Percentiles rank a stretch among this genome's conserved stretches.
Conservation (phyloP, 163 green algal species). For the Dunaliella salina region DNA sequence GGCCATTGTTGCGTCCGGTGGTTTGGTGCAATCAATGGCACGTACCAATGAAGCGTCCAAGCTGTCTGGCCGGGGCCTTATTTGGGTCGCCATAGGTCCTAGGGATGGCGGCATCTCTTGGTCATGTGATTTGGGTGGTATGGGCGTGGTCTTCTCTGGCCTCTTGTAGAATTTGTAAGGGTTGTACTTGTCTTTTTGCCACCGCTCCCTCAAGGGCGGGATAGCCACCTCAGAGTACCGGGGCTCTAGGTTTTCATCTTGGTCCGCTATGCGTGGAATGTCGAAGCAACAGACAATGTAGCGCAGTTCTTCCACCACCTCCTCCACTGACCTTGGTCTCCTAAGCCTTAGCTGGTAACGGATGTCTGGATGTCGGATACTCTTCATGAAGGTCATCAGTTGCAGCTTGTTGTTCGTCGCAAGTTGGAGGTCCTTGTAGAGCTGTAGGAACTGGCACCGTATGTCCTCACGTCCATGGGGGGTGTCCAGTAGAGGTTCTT, state of each 20-base stretch:
- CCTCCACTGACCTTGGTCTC: neutral
- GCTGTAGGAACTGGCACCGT: neutral
- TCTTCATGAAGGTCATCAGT: neutral
- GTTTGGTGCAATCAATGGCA: neutral
- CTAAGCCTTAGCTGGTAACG: neutral
- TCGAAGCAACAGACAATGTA: neutral
- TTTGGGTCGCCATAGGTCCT: neutral
- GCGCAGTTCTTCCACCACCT: too few species aligned
- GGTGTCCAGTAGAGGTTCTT: neutral
- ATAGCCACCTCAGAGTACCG: neutral
- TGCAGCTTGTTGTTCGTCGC: neutral
- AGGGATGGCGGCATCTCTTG: neutral
- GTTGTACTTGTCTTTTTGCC: neutral
- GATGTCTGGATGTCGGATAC: neutral
- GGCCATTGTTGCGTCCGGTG: neutral
- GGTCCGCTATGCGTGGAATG: neutral
- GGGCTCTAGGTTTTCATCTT: neutral
- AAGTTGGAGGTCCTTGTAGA: neutral
- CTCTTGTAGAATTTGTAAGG: neutral
- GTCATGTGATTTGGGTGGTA: too few species aligned
- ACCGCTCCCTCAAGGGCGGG: neutral
- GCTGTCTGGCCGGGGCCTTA: neutral
- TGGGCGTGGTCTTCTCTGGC: neutral
- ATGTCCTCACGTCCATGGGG: too few species aligned
- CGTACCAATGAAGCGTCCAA: neutral